Evolutionary conservation across 305 asterid genomes (phyloP).

Genomic region (Stenogyne calaminthoides): DNA sequence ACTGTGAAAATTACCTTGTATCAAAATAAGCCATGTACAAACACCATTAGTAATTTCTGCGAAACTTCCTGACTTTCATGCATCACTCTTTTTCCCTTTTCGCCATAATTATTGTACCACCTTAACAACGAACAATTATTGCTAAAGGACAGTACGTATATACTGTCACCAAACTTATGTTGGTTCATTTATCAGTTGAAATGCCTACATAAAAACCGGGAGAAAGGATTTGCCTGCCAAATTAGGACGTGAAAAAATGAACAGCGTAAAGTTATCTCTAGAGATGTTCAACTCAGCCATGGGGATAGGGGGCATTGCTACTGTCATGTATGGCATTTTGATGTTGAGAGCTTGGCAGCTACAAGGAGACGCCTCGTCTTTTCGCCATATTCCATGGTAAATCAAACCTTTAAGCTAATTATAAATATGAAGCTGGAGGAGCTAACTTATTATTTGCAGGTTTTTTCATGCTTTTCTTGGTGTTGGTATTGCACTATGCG

Average conservation of each 20-base stretch:
- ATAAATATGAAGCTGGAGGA: neutral
- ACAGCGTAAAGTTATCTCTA: conserved; percentile 36
- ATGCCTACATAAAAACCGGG: conserved; percentile 10
- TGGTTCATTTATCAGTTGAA: neutral
- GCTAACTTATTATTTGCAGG: conserved; percentile 39
- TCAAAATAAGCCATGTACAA: conserved; percentile 2
- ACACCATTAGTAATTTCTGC: conserved; percentile 32
- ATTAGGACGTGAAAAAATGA: conserved; percentile 2
- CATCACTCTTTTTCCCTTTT: neutral
- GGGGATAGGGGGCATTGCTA: conserved; percentile 47
- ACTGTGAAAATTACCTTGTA: neutral
- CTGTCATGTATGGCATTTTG: conserved; percentile 40
- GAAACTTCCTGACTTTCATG: conserved; percentile 35
- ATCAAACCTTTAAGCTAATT: neutral
- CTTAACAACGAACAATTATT: neutral
- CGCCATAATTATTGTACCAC: neutral
- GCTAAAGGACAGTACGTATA: neutral
- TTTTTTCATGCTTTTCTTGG: conserved; percentile 59
- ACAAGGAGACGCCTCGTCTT: conserved; percentile 31
- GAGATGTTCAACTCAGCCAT: conserved; percentile 43
- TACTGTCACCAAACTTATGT: neutral
- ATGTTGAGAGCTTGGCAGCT: conserved; percentile 50
- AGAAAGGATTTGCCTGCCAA: neutral
- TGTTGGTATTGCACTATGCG: conserved; percentile 53
- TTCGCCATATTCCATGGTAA: conserved; percentile 49